A percentile compares a stretch with the other conserved stretches of the same genome.
Conservation (phyloP, 805 yeast species). For the Ogataea henricii region DNA sequence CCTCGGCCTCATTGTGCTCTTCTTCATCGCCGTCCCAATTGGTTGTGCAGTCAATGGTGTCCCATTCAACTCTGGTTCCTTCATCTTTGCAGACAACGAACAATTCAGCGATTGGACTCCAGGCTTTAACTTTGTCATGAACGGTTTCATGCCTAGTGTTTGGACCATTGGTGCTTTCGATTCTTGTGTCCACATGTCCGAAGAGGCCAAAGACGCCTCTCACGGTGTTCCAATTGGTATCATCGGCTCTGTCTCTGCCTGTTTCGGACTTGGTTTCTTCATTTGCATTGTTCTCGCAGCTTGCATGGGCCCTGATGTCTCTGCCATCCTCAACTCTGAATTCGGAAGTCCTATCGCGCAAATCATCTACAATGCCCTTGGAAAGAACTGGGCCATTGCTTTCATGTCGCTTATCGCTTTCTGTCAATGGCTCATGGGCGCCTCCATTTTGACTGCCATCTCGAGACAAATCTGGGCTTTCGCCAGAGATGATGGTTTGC, state of each 20-base stretch:
- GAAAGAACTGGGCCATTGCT: conserved; percentile 51
- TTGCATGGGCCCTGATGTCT: conserved; percentile 37
- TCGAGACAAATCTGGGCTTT: conserved; percentile 56
- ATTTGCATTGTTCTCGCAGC: conserved; percentile 42
- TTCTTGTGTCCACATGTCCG: conserved; percentile 53
- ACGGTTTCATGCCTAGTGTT: conserved; percentile 48
- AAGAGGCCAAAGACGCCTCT: conserved; percentile 47
- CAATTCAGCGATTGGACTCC: conserved; percentile 40
- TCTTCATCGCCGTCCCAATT: conserved; percentile 48
- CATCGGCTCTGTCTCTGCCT: conserved; percentile 44
- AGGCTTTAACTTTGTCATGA: conserved; percentile 42
- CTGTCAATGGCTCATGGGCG: conserved; percentile 52
- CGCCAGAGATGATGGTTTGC: conserved; percentile 53
- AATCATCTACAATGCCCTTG: conserved; percentile 47
- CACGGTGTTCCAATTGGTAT: conserved; percentile 49
- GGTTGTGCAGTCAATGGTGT: conserved; percentile 35
- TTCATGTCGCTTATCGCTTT: conserved; percentile 49
- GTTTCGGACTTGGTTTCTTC: conserved; percentile 46
- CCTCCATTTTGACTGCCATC: conserved; percentile 47
- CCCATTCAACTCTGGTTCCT: conserved; percentile 36
- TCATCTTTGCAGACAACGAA: conserved; percentile 39
- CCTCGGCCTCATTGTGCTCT: conserved; percentile 38
- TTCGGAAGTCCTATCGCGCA: conserved; percentile 51
- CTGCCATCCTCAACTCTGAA: conserved; percentile 32
- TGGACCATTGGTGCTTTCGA: conserved; percentile 58